Base-by-base conservation (phyloP, 73 alveolate species). In the Paramecium sonneborni region DNA sequence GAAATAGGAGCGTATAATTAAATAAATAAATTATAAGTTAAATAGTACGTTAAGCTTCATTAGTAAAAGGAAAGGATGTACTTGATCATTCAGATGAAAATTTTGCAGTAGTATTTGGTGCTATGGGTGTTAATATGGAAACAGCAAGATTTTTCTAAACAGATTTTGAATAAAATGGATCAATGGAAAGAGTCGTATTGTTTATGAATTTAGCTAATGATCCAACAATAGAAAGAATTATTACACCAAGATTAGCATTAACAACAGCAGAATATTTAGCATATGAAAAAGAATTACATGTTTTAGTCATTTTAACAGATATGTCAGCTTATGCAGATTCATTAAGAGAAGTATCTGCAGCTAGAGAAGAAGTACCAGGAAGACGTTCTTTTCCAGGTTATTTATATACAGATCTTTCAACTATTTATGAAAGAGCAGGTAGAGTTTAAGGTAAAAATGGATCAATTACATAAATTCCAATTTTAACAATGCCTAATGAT, bases 291-390 rank as follows among this genome's bases (percentile, higher is more conserved):
- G 99, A 98, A 92, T 86, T 97, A 94, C 99, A 99, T 96, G 99
- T 98, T 62, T 96, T 99, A 85, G 99, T 96, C 92, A 99, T 99
- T 86, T 93, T 99, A 96, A 99, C 99, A 14, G 99, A 99, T 97
- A 98, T 99, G 99, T 92, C 98, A 34, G 97, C 99, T 46, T 99
- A 99, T 87, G 99, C 99, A 37, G 99, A 99, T 88, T 99, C 99
- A 70, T 95, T 99, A 93, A 98, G 99, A 97, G 99, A 99, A 96
- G 99, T 99, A 94, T 98, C 99, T 57, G 99, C 99, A 23, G 99
- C 99, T 48, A 97, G 99, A 95, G 99, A 99, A 94, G 99, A 99
- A 95, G 99, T 98, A 72, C 99, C 99, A 44, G 99, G 99, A 74
- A 98, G 99, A 94, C 93, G 99, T 88, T 99, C 99, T 56, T 99